These are phyloP conservation scores for Telopea speciosissima DNA, from an alignment of 177 flowering plant species.

Conservation along the genomic window DNA sequence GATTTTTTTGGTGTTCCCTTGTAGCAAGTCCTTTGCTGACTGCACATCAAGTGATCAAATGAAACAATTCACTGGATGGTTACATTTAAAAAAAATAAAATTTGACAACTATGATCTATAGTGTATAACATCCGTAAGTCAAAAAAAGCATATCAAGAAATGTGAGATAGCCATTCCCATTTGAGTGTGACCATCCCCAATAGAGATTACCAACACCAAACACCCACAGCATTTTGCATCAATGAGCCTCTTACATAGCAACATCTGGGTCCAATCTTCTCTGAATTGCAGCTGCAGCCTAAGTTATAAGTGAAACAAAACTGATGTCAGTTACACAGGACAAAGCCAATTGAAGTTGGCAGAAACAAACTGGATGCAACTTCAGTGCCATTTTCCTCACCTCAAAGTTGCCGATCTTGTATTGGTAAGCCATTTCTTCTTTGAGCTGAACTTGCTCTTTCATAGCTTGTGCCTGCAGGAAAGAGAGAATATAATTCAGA, in stretches of 20 bases:
- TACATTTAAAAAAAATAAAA: no score
- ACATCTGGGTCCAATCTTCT: constrained; percentile 92
- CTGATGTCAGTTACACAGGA: background rate
- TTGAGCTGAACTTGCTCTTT: constrained; percentile 86
- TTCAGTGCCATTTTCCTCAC: constrained; percentile 23
- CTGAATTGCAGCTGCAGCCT: constrained; percentile 98
- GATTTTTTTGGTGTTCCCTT: no score
- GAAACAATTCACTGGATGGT: background rate
- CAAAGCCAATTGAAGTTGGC: background rate
- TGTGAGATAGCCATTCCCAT: background rate
- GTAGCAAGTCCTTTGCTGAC: no score
- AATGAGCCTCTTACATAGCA: constrained; percentile 35
- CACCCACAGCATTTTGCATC: background rate
- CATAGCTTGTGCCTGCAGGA: constrained; percentile 88
- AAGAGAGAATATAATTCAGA: background rate
- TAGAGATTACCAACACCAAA: background rate
- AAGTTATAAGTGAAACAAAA: background rate
- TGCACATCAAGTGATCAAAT: background rate
- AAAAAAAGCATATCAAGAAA: background rate
- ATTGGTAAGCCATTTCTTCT: constrained; percentile 91
- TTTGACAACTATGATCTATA: background rate
- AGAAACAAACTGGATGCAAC: background rate
- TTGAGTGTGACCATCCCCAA: background rate
- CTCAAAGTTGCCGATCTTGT: constrained; percentile 91
- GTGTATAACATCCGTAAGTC: no score